Conservation (phyloP, 129 eudicot genomes). For the Helichrysum umbraculigerum region DNA sequence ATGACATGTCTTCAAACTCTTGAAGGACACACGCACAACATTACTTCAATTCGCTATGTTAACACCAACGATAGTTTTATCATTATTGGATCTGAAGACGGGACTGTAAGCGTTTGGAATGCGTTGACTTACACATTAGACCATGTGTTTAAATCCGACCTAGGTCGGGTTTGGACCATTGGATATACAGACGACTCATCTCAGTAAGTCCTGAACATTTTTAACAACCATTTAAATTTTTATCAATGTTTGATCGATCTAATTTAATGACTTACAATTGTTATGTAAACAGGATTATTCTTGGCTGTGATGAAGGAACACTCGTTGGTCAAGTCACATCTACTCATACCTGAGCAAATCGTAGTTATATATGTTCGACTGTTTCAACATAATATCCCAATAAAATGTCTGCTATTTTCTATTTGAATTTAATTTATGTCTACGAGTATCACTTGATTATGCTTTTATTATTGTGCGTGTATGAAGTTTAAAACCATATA, state of each 20-base stretch:
- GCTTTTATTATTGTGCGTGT: too few relatives aligned
- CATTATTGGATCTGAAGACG: constrained; percentile 71
- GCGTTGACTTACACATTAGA: constrained; percentile 45
- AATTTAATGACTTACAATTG: neutral
- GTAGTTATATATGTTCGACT: too few relatives aligned
- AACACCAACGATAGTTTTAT: constrained; percentile 45
- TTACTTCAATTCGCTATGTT: constrained; percentile 45
- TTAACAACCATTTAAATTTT: neutral
- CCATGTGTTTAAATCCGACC: constrained; percentile 40
- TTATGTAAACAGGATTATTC: constrained; percentile 41
- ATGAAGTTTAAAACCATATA: too few relatives aligned
- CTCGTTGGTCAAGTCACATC: constrained; percentile 43
- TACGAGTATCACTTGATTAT: too few relatives aligned
- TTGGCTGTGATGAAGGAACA: constrained; percentile 70
- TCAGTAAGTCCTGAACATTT: constrained; percentile 35
- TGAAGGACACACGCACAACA: constrained; percentile 68
- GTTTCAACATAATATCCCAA: too few relatives aligned
- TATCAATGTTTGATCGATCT: too few relatives aligned
- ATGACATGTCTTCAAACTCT: constrained; percentile 58
- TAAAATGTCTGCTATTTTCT: too few relatives aligned
- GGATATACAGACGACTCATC: constrained; percentile 47
- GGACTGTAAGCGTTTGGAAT: constrained; percentile 61
- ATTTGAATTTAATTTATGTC: too few relatives aligned
- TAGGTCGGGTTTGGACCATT: constrained; percentile 65
- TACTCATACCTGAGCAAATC: constrained; percentile 9